Evolutionary conservation across 495 filamentous ascomycete species (phyloP).

Genomic region (Glutinoglossum americanum): DNA sequence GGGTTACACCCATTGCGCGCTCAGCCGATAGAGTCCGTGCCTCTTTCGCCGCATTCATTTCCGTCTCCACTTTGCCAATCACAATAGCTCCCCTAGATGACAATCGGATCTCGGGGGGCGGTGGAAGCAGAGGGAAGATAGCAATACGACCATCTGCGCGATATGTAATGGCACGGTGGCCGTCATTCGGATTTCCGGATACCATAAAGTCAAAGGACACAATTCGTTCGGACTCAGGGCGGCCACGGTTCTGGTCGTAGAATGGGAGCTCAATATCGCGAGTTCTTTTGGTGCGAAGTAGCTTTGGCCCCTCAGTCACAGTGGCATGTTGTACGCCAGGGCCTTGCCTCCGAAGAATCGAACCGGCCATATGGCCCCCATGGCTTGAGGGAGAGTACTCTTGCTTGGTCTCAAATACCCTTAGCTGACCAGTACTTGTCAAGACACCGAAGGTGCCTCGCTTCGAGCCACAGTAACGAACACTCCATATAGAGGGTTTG

Average conservation of each 20-base stretch:
- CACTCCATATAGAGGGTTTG: conserved; percentile 42
- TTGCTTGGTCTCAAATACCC: conserved; percentile 21
- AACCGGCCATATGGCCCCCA: not conserved
- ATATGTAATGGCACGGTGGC: conserved; percentile 44
- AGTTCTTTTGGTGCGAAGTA: conserved; percentile 22
- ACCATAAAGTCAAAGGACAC: conserved; percentile 77
- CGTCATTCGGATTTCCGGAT: conserved; percentile 32
- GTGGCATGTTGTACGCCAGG: not conserved
- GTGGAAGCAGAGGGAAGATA: conserved; percentile 38
- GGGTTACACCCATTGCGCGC: not conserved
- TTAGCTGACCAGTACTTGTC: conserved; percentile 58
- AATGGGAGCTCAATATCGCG: conserved; percentile 26
- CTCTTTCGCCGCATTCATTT: not conserved
- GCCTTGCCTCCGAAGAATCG: conserved; percentile 6
- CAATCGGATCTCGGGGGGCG: conserved; percentile 9
- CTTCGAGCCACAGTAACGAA: conserved; percentile 59
- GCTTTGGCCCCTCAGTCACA: conserved; percentile 10
- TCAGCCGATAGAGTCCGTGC: not conserved
- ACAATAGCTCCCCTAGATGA: not conserved
- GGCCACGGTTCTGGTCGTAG: conserved; percentile 21
- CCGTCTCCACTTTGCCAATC: not conserved
- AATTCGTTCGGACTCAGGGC: conserved; percentile 38
- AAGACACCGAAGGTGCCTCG: conserved; percentile 54
- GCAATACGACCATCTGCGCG: conserved; percentile 45
- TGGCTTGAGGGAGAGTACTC: not conserved